Base-by-base conservation (phyloP, 352 stramenopile species). In the Phytophthora meadii region DNA sequence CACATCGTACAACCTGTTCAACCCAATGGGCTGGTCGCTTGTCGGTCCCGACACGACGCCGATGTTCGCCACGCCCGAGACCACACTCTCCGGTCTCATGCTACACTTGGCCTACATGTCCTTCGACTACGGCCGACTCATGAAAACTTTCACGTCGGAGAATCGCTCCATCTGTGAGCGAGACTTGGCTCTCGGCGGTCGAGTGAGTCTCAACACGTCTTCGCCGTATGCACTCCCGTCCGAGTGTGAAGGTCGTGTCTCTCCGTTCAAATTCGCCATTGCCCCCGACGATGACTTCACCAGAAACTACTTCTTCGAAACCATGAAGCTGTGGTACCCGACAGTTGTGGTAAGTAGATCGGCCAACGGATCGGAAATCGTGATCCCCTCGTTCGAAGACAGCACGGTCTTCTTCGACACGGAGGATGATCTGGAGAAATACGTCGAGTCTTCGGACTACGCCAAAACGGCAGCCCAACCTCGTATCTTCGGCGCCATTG, bases 41-140 rank as follows among this genome's bases (percentile, higher is more conserved):
- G 47, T 89, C 30, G 62, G 69, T 2, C 68, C 69, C 12, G 25
- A 17, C 14, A 65, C 72, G 3, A 74, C 77, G 15, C 59, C 77
- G 8, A 52, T 70, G 53, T 82, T 84, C 49, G 74, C 70, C 14
- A 70, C 82, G 2, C 81, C 72, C 2, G 84, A 93, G 72, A 85
- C 82, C 5, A 88, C 77, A 5, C 70, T 93, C 34, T 76, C 82
- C 4, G 81, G 82, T 0, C 66, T 91, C 12, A 52, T 91, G 50
- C 69, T 93, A 40, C 50, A 90, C 53, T 71, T 84, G 27, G 61
- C 65, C 10, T 71, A 70, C 25, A 70, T 58, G 28, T 70, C 76
- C 1, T 63, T 70, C 36, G 65, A 74, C 42, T 69, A 62, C 42
- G 65, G 54, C 0, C 60, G 60, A 12, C 52, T 74, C 54, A 69